Conservation (phyloP, 305 asterid species). For the Euphrasia arctica region DNA sequence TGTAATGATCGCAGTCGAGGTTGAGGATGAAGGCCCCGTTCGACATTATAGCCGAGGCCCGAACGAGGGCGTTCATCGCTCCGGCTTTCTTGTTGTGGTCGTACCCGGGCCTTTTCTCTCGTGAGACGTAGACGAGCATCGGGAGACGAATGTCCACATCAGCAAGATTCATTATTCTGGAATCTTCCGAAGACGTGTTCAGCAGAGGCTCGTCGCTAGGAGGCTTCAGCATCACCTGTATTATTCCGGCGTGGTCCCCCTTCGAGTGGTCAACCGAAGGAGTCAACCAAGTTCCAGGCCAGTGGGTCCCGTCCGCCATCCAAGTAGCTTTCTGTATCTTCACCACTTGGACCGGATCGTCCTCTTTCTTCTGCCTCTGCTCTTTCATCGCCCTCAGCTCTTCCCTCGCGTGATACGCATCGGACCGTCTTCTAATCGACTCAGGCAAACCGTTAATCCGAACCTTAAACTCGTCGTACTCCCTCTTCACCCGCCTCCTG, state of each 20-base stretch:
- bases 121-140: constrained; percentile 71
- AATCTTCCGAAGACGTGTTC: constrained; percentile 42
- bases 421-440: constrained; percentile 67
- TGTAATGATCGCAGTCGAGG: constrained; percentile 62
- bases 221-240: constrained; percentile 82
- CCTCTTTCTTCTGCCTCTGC: constrained; percentile 53
- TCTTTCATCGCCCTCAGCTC: constrained; percentile 62
- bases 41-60: constrained; percentile 84
- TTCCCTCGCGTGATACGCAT: constrained; percentile 69
- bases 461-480: constrained; percentile 83
- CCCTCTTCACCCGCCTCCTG: constrained; percentile 75
- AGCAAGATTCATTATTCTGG: constrained; percentile 45
- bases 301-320: constrained; percentile 88
- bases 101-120: constrained; percentile 76
- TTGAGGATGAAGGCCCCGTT: constrained; percentile 75
- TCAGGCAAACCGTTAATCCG: constrained; percentile 69
- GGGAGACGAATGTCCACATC: constrained; percentile 74
- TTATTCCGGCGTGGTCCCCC: constrained; percentile 77
- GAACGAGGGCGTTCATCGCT: constrained; percentile 80
- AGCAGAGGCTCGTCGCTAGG: constrained; percentile 67
- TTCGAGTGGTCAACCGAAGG: constrained; percentile 53
- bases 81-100: constrained; percentile 88
- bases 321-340: constrained; percentile 71
- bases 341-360: constrained; percentile 47
- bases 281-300: constrained; percentile 78